Evolutionary conservation across 2,329 filamentous ascomycete species (phyloP).

Genomic region (Mycosphaerella arachidis): DNA sequence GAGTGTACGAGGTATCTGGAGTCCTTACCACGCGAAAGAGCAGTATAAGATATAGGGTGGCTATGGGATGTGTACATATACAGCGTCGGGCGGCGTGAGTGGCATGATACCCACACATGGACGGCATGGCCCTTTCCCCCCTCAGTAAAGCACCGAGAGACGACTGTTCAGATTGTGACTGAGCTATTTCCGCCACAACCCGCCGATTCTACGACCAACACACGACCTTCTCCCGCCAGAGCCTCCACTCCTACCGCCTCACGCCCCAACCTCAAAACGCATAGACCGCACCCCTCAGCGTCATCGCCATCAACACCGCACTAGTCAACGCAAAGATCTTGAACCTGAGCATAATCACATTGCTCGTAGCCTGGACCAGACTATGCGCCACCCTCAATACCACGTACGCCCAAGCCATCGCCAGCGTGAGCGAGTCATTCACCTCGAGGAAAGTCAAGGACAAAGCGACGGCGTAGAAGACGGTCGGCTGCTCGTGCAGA

Average conservation of each 20-base stretch:
- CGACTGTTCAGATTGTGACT: not conserved
- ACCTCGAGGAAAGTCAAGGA: slow-evolving; percentile 34
- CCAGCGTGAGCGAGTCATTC: slow-evolving; percentile 27
- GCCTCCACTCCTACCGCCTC: not conserved
- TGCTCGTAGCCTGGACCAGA: slow-evolving; percentile 37
- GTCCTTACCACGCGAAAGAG: slow-evolving; percentile 56
- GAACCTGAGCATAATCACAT: slow-evolving; percentile 32
- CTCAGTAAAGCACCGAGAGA: not conserved
- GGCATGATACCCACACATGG: slow-evolving; percentile 4
- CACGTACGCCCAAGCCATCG: slow-evolving; percentile 43
- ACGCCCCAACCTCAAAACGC: not conserved
- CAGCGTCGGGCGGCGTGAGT: slow-evolving; percentile 10
- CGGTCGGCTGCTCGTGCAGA: slow-evolving; percentile 24
- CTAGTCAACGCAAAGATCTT: slow-evolving; percentile 4
- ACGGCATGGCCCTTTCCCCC: not conserved
- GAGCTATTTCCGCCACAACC: not conserved
- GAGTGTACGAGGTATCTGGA: slow-evolving; percentile 62
- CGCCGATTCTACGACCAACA: not conserved
- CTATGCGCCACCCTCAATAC: slow-evolving; percentile 39
- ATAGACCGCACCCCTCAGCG: not conserved
- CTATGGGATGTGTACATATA: not conserved
- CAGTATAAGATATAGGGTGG: slow-evolving; percentile 42
- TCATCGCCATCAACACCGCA: slow-evolving; percentile 5
- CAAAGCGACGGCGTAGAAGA: slow-evolving; percentile 41
- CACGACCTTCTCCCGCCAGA: not conserved